Evolutionary conservation across 352 stramenopile genomes (phyloP), one percentile per base, ranked within the genome.

Genomic region (Globisporangium nagaii): DNA sequence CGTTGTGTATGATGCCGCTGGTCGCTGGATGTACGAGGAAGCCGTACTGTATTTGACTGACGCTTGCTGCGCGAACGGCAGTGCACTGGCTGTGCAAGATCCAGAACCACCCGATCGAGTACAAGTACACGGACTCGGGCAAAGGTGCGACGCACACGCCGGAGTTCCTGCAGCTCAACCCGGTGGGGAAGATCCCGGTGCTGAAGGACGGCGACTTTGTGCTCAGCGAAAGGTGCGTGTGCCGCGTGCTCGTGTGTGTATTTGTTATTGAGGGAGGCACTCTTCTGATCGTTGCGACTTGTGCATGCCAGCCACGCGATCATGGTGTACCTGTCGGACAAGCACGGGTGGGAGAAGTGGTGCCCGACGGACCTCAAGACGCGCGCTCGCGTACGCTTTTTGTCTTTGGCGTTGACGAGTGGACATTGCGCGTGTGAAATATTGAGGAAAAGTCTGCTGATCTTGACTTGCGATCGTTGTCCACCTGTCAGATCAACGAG

Each of bases 71-170:
- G 5, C 9, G 2, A 8, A n/a, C 11, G 40, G 45, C 24, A 90
- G 79, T 88, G 11, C 51, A 66, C 51, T 90, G 79, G 79, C 69
- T 90, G 20, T 88, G 76, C 66, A 81, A 86, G 71, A 35, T 82
- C 39, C 75, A 90, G 56, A 57, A 90, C 60, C 62, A 85, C 61
- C 64, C 63, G 36, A 70, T 87, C 56, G 57, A 74, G 39, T 84
- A 75, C 75, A 77, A 83, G 48, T 70, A 70, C 49, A 80, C 75
- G 34, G 56, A 90, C 45, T 37, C 68, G 22, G 40, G 57, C 30
- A 88, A 87, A 59, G 65, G 76, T 10, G 73, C 85, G 59, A 65
- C 68, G 30, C 70, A 60, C 45, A 76, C 79, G 11, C 56, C 71
- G 40, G 63, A 64, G 27, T 90, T 87, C 35, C 63, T 81, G 42